phyloP scores from a whole-genome alignment of 2,329 filamentous ascomycete species.

The Colletotrichum eleusines region DNA sequence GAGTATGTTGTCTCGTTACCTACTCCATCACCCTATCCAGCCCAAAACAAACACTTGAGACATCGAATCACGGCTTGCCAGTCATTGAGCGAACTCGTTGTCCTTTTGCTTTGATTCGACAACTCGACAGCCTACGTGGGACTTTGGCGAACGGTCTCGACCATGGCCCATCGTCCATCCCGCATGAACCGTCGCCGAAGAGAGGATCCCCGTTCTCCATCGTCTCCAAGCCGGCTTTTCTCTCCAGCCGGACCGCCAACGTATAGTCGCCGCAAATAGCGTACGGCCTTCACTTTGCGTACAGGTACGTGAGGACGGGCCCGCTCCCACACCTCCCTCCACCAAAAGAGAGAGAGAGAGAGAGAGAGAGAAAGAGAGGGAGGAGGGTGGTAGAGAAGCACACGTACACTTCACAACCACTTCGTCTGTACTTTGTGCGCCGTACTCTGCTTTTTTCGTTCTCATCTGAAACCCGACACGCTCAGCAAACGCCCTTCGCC shows the following conservation, averaged over 20 bases:
- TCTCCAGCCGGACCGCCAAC: neutral
- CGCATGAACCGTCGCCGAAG: constrained; percentile 24
- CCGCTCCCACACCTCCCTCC: neutral
- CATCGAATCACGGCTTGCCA: constrained; percentile 1
- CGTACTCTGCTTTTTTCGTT: constrained; percentile 24
- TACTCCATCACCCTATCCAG: too few relatives aligned
- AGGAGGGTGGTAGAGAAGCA: too few relatives aligned
- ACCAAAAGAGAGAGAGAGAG: too few relatives aligned
- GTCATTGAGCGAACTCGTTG: neutral
- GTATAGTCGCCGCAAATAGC: constrained; percentile 29
- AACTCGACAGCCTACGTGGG: constrained; percentile 21
- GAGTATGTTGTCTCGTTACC: neutral
- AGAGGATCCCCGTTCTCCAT: constrained; percentile 28
- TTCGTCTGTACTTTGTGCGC: constrained; percentile 28
- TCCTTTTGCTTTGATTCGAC: constrained; percentile 1
- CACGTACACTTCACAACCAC: constrained; percentile 35
- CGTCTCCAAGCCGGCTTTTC: constrained; percentile 14
- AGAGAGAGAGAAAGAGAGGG: neutral
- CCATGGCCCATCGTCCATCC: constrained; percentile 23
- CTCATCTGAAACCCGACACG: constrained; percentile 39
- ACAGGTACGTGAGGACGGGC: constrained; percentile 15
- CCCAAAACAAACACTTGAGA: neutral
- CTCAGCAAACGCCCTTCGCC: constrained; percentile 23
- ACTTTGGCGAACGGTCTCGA: constrained; percentile 27
- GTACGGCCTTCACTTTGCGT: neutral